Evolutionary conservation across 2,329 filamentous ascomycete species (phyloP).

Genomic region (Trichoderma guizhouense): DNA sequence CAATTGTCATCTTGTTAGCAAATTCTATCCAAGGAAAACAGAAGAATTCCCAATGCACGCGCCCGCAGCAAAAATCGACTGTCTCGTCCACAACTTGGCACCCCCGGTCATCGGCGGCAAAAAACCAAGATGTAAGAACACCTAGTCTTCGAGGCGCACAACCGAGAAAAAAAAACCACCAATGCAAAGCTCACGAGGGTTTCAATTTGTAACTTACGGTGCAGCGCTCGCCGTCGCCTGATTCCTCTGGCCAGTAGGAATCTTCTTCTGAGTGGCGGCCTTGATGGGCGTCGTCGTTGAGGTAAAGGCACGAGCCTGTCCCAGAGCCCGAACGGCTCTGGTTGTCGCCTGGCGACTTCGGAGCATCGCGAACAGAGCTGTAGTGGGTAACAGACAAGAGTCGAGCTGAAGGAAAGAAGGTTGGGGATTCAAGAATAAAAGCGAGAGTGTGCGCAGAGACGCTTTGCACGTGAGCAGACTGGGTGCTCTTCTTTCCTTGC

Average conservation of each 20-base stretch:
- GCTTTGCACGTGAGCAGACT: background rate
- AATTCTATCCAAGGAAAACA: constrained; percentile 61
- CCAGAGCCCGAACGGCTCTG: constrained; percentile 45
- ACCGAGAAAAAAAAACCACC: background rate
- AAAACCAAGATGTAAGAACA: background rate
- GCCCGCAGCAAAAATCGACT: background rate
- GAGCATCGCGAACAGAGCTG: constrained; percentile 42
- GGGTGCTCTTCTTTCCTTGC: background rate
- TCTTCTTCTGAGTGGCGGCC: constrained; percentile 39
- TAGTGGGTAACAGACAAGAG: background rate
- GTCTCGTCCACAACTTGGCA: constrained; percentile 70
- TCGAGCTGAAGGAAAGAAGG: background rate
- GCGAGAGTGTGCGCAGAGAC: background rate
- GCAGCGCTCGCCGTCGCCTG: constrained; percentile 45
- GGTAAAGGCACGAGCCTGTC: constrained; percentile 40
- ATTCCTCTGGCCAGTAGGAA: constrained; percentile 42
- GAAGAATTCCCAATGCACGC: constrained; percentile 34
- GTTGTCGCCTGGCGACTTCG: constrained; percentile 44
- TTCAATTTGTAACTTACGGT: constrained; percentile 1
- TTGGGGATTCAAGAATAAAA: background rate
- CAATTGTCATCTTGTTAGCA: constrained; percentile 83
- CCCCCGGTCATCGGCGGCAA: constrained; percentile 54
- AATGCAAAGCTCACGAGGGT: background rate
- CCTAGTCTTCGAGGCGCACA: background rate
- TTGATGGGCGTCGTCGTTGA: constrained; percentile 37